These are phyloP conservation scores for Micractinium conductrix DNA, from an alignment of 139 green algal genomes.

Conservation along the genomic window DNA sequence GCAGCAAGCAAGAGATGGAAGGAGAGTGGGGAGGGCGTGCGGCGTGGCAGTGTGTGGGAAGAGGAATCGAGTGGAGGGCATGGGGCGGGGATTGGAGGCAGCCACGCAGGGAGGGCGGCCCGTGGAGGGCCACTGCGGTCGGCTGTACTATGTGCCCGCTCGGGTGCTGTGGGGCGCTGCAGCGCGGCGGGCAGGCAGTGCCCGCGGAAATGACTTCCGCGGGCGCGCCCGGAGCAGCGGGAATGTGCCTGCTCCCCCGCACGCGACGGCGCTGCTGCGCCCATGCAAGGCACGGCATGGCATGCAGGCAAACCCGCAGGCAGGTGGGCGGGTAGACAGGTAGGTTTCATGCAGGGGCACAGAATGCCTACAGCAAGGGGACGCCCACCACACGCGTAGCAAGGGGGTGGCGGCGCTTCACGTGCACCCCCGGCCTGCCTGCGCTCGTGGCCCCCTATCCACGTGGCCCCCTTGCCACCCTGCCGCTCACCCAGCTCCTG, in stretches of 20 bases:
- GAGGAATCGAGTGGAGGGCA: too few species aligned
- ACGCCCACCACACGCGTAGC: not conserved
- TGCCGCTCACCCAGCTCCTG: slow-evolving; percentile 58
- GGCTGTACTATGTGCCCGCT: slow-evolving; percentile 55
- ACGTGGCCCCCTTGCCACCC: too few species aligned
- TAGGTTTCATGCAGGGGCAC: not conserved
- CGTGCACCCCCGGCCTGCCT: too few species aligned
- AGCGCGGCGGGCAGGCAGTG: not conserved
- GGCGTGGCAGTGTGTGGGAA: not conserved
- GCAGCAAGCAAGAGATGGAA: not conserved
- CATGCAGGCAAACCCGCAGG: not conserved
- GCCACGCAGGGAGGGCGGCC: slow-evolving; percentile 13
- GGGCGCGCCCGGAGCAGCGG: slow-evolving; percentile 14
- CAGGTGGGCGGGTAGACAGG: not conserved
- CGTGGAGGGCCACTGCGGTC: not conserved
- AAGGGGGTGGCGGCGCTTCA: too few species aligned
- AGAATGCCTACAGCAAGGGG: not conserved
- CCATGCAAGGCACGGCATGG: not conserved
- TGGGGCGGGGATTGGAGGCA: slow-evolving; percentile 53
- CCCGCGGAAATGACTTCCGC: slow-evolving; percentile 4
- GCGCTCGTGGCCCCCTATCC: too few species aligned
- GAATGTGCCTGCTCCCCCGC: slow-evolving; percentile 23
- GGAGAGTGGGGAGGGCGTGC: not conserved
- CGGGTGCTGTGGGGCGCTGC: slow-evolving; percentile 25
- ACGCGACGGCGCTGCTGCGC: not conserved